Percentiles rank a stretch among this genome's conserved stretches.
Evolutionary conservation across 495 filamentous ascomycete genomes (phyloP).

Genomic region (Penicillium verhagenii): DNA sequence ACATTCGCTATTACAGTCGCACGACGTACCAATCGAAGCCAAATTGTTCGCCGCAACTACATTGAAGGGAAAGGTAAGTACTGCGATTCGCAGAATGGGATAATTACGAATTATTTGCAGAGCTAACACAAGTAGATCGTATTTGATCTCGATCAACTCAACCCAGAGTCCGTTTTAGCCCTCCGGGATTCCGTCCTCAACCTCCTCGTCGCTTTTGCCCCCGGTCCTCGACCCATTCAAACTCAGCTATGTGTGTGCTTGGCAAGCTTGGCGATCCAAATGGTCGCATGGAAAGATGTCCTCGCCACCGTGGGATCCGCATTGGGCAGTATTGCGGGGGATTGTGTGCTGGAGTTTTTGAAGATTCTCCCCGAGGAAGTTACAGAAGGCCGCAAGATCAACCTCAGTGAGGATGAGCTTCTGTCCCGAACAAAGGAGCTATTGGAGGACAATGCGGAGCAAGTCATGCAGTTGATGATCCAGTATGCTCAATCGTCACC

Average conservation of each 20-base stretch:
- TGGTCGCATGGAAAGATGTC: conserved; percentile 94
- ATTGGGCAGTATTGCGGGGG: conserved; percentile 72
- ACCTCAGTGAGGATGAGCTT: conserved; percentile 95
- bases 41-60: conserved; percentile 97
- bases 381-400: conserved; percentile 98
- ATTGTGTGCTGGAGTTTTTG: conserved; percentile 91
- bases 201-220: conserved; percentile 72
- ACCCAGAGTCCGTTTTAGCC: conserved; percentile 65
- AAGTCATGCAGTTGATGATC: conserved; percentile 80
- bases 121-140: conserved; percentile 60
- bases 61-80: conserved; percentile 89
- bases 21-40: conserved; percentile 69
- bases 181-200: conserved; percentile 80
- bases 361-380: conserved; percentile 98
- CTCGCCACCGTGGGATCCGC: conserved; percentile 73
- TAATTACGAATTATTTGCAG: background rate
- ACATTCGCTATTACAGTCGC: conserved; percentile 77
- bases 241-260: conserved; percentile 94
- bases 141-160: conserved; percentile 83
- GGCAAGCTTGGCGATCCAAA: conserved; percentile 92
- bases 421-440: conserved; percentile 76
- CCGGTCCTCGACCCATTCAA: conserved; percentile 85
- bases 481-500: conserved; percentile 86
- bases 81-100: background rate
- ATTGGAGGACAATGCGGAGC: conserved; percentile 81